phyloP scores from a whole-genome alignment of 768 basidiomycete genomes.

The Tylopilus felleus region DNA sequence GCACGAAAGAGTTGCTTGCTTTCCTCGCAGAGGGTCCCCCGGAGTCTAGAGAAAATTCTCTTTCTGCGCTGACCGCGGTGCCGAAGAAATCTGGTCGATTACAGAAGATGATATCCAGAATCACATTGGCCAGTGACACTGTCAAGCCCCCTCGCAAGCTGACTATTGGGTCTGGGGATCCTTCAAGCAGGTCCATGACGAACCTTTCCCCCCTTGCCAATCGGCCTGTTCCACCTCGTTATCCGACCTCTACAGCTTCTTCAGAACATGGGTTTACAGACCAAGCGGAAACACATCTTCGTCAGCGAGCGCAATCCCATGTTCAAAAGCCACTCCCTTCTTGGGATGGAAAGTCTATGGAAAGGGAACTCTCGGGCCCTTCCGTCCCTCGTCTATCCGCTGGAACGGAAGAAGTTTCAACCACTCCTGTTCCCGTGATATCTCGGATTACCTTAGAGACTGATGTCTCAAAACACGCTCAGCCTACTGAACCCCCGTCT shows the following conservation, averaged over 20 bases:
- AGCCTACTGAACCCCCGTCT: background rate
- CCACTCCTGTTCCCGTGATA: background rate
- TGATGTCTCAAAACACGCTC: constrained; percentile 5
- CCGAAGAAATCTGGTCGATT: constrained; percentile 57
- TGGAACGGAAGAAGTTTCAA: constrained; percentile 2
- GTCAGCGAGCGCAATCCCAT: constrained; percentile 29
- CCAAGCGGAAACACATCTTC: constrained; percentile 15
- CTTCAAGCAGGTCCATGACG: constrained; percentile 33
- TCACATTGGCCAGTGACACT: constrained; percentile 47
- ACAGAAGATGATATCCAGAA: constrained; percentile 79
- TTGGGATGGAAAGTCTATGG: constrained; percentile 17
- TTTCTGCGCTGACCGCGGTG: constrained; percentile 34
- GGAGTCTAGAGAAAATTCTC: constrained; percentile 42
- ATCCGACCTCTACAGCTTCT: constrained; percentile 40
- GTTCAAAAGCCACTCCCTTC: constrained; percentile 19
- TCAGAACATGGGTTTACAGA: constrained; percentile 31
- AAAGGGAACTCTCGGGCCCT: constrained; percentile 6
- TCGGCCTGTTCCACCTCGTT: constrained; percentile 59
- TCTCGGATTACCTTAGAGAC: constrained; percentile 7
- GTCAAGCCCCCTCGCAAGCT: constrained; percentile 33
- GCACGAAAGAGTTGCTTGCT: constrained; percentile 50
- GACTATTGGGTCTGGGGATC: constrained; percentile 22
- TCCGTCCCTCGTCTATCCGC: constrained; percentile 4
- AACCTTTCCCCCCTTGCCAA: constrained; percentile 53
- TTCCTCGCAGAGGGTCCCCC: constrained; percentile 59